Percentiles rank a stretch among this genome's conserved stretches.
These are phyloP conservation scores for Penicillium sp. DNA, from an alignment of 2,329 filamentous ascomycete genomes.

Conservation along the genomic window DNA sequence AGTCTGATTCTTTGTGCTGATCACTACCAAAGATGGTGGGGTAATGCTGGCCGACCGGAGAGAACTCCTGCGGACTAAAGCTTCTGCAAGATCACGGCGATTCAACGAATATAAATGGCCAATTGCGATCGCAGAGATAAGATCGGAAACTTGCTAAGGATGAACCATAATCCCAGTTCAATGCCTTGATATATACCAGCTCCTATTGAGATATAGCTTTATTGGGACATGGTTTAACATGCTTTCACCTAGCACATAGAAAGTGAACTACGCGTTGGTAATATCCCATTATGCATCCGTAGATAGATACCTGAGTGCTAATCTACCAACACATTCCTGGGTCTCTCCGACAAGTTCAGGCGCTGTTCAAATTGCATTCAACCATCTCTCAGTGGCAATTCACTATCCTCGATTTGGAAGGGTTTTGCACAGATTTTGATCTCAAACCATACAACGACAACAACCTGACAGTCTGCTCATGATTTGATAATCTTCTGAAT, in stretches of 20 bases:
- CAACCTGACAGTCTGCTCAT: not conserved
- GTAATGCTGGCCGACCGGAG: not conserved
- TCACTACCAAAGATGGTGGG: not conserved
- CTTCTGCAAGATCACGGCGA: not conserved
- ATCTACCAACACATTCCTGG: too few species aligned
- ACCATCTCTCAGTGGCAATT: not conserved
- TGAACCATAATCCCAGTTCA: too few species aligned
- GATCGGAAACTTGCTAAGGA: not conserved
- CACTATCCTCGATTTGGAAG: not conserved
- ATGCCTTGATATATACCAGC: too few species aligned
- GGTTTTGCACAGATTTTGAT: not conserved
- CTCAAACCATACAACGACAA: not conserved
- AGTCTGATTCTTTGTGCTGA: not conserved
- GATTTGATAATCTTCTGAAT: not conserved
- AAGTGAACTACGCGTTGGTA: too few species aligned
- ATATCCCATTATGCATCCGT: too few species aligned
- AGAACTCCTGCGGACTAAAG: not conserved
- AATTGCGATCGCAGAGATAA: not conserved
- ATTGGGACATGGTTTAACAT: too few species aligned
- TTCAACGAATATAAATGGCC: not conserved
- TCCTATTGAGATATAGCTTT: too few species aligned
- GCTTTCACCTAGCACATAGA: too few species aligned
- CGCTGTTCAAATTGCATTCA: not conserved
- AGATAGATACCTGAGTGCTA: too few species aligned
- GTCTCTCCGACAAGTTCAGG: too few species aligned